phyloP scores from a whole-genome alignment of 176 grass and related monocot species.

The Panicum miliaceum region DNA sequence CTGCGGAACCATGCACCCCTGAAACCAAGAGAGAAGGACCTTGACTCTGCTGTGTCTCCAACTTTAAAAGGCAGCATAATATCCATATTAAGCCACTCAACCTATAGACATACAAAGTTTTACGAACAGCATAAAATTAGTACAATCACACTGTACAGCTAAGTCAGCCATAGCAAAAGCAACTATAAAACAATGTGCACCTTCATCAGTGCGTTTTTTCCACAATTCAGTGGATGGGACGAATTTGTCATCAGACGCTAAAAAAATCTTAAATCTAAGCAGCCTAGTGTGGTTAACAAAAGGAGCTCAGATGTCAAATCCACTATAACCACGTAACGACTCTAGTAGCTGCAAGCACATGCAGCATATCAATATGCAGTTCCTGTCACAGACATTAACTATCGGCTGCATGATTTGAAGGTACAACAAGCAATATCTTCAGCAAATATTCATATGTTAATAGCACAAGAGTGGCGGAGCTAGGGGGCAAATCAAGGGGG shows the following conservation, averaged over 20 bases:
- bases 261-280: neutral
- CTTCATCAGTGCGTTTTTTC: neutral
- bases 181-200: neutral
- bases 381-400: too few species aligned
- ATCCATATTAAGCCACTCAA: slow-evolving; percentile 40
- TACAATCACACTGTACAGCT: neutral
- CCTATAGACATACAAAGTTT: slow-evolving; percentile 18
- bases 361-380: too few species aligned
- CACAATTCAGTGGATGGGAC: neutral
- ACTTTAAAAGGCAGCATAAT: slow-evolving; percentile 52
- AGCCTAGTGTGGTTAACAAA: too few species aligned
- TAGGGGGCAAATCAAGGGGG: too few species aligned
- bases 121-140: neutral
- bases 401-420: too few species aligned
- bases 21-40: slow-evolving; percentile 52
- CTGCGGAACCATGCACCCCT: slow-evolving; percentile 70
- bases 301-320: too few species aligned
- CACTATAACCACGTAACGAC: too few species aligned
- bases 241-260: neutral
- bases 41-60: slow-evolving; percentile 51
- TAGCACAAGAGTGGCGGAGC: too few species aligned
- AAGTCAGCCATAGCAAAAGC: neutral
- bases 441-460: too few species aligned
- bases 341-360: too few species aligned
- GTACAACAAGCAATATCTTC: too few species aligned